phyloP scores from a whole-genome alignment of 2,329 filamentous ascomycete species.

The Xylariales sp. region DNA sequence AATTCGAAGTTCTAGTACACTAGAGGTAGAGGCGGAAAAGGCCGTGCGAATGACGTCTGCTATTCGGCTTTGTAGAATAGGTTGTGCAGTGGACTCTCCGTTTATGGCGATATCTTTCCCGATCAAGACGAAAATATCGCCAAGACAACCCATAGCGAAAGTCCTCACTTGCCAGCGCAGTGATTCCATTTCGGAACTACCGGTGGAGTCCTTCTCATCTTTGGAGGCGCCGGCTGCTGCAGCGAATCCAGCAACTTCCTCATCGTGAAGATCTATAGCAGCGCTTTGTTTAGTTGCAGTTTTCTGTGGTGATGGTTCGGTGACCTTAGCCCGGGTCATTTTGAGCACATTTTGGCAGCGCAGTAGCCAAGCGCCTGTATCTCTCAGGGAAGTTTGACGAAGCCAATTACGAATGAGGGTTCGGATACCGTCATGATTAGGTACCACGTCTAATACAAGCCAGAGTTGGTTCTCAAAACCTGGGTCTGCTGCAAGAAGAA shows the following conservation, averaged over 20 bases:
- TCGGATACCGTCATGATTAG: constrained; percentile 81
- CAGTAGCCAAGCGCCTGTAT: constrained; percentile 87
- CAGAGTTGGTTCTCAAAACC: constrained; percentile 92
- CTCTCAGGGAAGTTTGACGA: constrained; percentile 83
- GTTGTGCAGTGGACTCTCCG: constrained; percentile 81
- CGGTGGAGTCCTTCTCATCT: constrained; percentile 62
- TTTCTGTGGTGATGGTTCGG: constrained; percentile 62
- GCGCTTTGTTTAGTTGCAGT: constrained; percentile 61
- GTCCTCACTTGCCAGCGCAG: constrained; percentile 95
- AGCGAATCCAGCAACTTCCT: constrained; percentile 96
- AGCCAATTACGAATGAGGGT: constrained; percentile 95
- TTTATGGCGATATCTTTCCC: constrained; percentile 82
- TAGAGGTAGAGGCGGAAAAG: constrained; percentile 95
- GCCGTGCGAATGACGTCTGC: constrained; percentile 96
- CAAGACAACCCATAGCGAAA: constrained; percentile 90
- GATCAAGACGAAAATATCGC: constrained; percentile 82
- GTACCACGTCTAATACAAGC: constrained; percentile 83
- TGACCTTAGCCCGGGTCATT: constrained; percentile 79
- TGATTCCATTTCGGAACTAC: constrained; percentile 79
- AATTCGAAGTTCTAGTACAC: constrained; percentile 88
- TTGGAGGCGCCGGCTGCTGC: constrained; percentile 71
- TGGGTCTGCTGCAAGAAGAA: constrained; percentile 78
- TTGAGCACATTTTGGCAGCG: constrained; percentile 89
- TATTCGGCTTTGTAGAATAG: constrained; percentile 82
- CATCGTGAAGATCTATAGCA: constrained; percentile 87